Conservation (phyloP, 2,329 filamentous ascomycete species). For the Cladosporium sphaerospermum region DNA sequence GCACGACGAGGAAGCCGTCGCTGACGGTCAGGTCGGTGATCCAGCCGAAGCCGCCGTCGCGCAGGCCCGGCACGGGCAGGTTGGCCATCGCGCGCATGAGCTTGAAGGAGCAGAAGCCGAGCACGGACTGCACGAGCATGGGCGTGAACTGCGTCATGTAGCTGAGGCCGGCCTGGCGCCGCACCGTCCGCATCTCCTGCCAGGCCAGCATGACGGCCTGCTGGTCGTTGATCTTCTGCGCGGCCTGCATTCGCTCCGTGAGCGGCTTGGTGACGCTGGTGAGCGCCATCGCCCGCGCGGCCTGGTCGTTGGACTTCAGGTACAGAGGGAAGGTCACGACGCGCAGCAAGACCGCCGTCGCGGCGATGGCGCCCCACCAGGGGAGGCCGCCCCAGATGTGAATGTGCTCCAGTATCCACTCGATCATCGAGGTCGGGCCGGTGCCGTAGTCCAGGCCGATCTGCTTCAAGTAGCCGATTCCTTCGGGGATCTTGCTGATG, state of each 20-base stretch:
- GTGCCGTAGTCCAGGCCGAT: constrained; percentile 84
- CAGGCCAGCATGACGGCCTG: constrained; percentile 42
- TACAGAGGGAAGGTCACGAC: constrained; percentile 59
- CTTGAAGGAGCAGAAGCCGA: constrained; percentile 77
- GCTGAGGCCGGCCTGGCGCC: constrained; percentile 51
- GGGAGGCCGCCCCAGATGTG: constrained; percentile 70
- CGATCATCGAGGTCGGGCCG: constrained; percentile 66
- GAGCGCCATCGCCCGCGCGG: constrained; percentile 57
- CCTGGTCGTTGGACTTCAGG: constrained; percentile 54
- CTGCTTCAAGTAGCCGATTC: constrained; percentile 73
- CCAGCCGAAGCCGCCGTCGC: constrained; percentile 68
- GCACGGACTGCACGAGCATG: constrained; percentile 56
- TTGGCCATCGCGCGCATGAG: constrained; percentile 66
- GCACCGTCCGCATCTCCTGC: constrained; percentile 45
- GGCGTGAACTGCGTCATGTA: constrained; percentile 48
- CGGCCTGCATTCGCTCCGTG: constrained; percentile 48
- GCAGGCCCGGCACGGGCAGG: constrained; percentile 74
- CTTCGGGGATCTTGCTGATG: constrained; percentile 58
- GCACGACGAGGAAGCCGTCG: constrained; percentile 75
- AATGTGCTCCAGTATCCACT: constrained; percentile 74
- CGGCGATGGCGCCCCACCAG: constrained; percentile 73
- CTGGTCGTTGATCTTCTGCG: constrained; percentile 41
- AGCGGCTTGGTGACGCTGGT: constrained; percentile 52
- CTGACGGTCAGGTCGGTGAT: constrained; percentile 66
- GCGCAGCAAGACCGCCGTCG: constrained; percentile 61